Conservation (phyloP, 1,284 basidiomycete species). For the Earliella scabrosa region DNA sequence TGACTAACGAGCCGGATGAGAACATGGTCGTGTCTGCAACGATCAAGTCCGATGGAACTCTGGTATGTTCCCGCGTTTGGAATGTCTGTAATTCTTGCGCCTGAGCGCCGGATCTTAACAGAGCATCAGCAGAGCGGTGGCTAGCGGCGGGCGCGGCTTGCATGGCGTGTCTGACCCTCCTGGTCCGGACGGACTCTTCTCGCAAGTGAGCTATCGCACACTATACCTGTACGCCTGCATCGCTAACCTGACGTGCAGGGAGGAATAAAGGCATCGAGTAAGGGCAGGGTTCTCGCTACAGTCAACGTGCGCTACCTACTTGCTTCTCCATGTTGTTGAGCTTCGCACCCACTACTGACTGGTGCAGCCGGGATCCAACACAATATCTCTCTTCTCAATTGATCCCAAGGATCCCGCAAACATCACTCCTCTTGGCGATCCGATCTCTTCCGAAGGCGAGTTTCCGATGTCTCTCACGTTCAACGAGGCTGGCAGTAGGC, state of each 20-base stretch:
- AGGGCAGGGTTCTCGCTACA: conserved; percentile 43
- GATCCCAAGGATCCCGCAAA: conserved; percentile 43
- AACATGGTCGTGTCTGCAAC: conserved; percentile 16
- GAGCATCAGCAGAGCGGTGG: conserved; percentile 23
- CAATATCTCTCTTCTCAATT: conserved; percentile 48
- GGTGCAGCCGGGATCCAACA: conserved; percentile 51
- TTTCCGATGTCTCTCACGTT: conserved; percentile 54
- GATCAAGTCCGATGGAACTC: conserved; percentile 10
- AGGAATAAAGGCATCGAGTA: conserved; percentile 42
- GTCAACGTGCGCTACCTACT: too few relatives aligned
- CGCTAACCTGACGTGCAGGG: conserved; percentile 52
- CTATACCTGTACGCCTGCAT: too few relatives aligned
- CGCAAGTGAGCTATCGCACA: conserved; percentile 35
- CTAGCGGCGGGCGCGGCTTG: conserved; percentile 43
- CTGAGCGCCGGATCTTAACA: too few relatives aligned
- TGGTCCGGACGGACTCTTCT: conserved; percentile 38
- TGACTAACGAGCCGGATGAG: conserved; percentile 16
- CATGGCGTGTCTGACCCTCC: conserved; percentile 36
- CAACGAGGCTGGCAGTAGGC: conserved; percentile 41
- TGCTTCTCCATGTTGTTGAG: too few relatives aligned
- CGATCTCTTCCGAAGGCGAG: conserved; percentile 46
- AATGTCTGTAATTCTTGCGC: background rate
- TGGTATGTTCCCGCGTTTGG: conserved; percentile 3
- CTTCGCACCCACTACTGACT: too few relatives aligned
- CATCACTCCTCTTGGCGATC: conserved; percentile 43